A percentile compares a stretch with the other conserved stretches of the same genome.
phyloP scores from a whole-genome alignment of 441 rosid genomes.

The Jatropha multifida region DNA sequence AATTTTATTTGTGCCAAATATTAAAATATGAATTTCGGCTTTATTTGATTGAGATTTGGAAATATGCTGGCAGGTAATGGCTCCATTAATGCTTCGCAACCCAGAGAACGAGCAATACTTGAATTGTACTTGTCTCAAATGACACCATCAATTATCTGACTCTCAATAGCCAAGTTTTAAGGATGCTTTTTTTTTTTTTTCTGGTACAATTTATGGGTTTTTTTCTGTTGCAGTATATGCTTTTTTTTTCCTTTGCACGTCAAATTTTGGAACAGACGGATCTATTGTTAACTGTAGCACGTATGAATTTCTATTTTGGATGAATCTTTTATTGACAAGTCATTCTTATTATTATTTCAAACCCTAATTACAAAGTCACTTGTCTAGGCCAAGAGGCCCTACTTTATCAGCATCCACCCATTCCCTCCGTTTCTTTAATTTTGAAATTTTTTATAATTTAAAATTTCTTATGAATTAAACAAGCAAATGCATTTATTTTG shows the following conservation, averaged over 20 bases:
- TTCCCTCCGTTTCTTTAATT: too few relatives aligned
- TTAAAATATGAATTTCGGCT: neutral
- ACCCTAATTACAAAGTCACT: too few relatives aligned
- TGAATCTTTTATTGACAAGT: neutral
- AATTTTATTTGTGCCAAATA: too few relatives aligned
- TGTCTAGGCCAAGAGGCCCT: too few relatives aligned
- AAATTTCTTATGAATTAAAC: too few relatives aligned
- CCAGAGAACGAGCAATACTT: slow-evolving; percentile 22
- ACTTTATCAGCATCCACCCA: too few relatives aligned
- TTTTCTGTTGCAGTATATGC: neutral
- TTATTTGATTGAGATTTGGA: neutral
- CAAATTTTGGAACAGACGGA: neutral
- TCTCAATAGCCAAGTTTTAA: neutral
- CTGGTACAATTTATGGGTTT: neutral
- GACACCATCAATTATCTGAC: slow-evolving; percentile 16
- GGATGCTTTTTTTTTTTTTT: neutral
- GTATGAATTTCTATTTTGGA: neutral
- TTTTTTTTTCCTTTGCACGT: neutral
- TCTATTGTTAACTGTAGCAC: neutral
- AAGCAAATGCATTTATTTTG: too few relatives aligned
- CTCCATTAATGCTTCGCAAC: slow-evolving; percentile 3
- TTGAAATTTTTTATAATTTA: too few relatives aligned
- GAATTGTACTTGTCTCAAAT: slow-evolving; percentile 27
- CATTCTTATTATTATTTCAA: too few relatives aligned
- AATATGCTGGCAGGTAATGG: slow-evolving; percentile 24